These are phyloP conservation scores for Ambrosia artemisiifolia DNA, from an alignment of 129 eudicot genomes.

Conservation along the genomic window DNA sequence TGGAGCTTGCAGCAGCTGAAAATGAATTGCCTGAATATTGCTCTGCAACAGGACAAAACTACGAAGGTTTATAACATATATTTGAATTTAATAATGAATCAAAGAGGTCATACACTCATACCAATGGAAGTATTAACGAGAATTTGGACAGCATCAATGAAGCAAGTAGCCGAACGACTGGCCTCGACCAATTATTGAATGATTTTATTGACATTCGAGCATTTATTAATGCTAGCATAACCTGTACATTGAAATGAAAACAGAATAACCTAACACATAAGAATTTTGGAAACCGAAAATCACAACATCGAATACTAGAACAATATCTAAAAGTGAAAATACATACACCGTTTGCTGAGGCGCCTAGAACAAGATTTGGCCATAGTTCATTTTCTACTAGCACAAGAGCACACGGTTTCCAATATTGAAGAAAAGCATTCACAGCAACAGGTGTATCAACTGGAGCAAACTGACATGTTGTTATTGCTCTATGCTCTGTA, in stretches of 20 bases:
- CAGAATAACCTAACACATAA: neutral
- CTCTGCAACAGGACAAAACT: slow-evolving; percentile 39
- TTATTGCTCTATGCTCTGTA: slow-evolving; percentile 8
- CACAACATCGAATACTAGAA: neutral
- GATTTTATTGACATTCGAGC: slow-evolving; percentile 82
- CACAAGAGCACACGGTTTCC: slow-evolving; percentile 91
- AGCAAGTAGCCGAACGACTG: slow-evolving; percentile 46
- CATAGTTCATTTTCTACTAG: slow-evolving; percentile 89
- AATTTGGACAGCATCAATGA: slow-evolving; percentile 80
- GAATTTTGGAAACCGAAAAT: neutral
- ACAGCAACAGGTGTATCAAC: slow-evolving; percentile 76
- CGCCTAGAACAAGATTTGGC: slow-evolving; percentile 88
- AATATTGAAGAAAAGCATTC: slow-evolving; percentile 74
- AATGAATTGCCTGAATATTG: slow-evolving; percentile 69
- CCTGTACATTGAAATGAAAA: slow-evolving; percentile 35
- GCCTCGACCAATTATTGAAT: slow-evolving; percentile 62
- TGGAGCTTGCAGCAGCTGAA: slow-evolving; percentile 90
- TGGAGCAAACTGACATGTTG: slow-evolving; percentile 81
- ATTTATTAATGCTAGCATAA: slow-evolving; percentile 63
- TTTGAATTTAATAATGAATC: neutral
- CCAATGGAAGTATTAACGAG: slow-evolving; percentile 84
- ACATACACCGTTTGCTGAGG: slow-evolving; percentile 72
- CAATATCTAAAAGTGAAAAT: neutral
- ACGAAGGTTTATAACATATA: slow-evolving; percentile 4
- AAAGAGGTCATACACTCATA: slow-evolving; percentile 25